Conservation (phyloP, 352 stramenopile genomes). For the Phytophthora foliorum region DNA sequence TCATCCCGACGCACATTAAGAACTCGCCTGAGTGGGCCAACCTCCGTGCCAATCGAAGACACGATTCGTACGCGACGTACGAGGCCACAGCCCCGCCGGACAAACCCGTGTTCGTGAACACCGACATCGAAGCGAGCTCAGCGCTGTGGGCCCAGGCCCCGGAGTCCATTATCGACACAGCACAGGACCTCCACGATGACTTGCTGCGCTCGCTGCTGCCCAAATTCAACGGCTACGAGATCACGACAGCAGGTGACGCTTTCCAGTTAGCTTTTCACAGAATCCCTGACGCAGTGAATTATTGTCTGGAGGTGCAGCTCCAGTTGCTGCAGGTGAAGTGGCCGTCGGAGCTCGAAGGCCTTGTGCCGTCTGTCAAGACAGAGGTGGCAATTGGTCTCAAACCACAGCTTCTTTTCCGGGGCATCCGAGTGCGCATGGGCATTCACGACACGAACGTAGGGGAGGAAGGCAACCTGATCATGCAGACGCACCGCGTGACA, state of each 20-base stretch:
- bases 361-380: slow-evolving; percentile 67
- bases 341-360: slow-evolving; percentile 60
- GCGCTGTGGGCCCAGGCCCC: slow-evolving; percentile 69
- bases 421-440: slow-evolving; percentile 80
- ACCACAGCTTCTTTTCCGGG: slow-evolving; percentile 61
- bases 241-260: slow-evolving; percentile 76
- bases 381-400: slow-evolving; percentile 58
- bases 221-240: slow-evolving; percentile 77
- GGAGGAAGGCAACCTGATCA: slow-evolving; percentile 63
- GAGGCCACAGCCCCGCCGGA: slow-evolving; percentile 44
- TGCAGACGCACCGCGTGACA: slow-evolving; percentile 70
- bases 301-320: slow-evolving; percentile 76
- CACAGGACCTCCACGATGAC: slow-evolving; percentile 73
- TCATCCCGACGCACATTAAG: slow-evolving; percentile 62
- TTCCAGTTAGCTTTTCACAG: slow-evolving; percentile 83
- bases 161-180: slow-evolving; percentile 64
- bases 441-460: slow-evolving; percentile 70
- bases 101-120: slow-evolving; percentile 79
- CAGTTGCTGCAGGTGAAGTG: slow-evolving; percentile 67
- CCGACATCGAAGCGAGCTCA: slow-evolving; percentile 79
- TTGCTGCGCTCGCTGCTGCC: slow-evolving; percentile 59
- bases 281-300: slow-evolving; percentile 67
- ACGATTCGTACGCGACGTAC: slow-evolving; percentile 49
- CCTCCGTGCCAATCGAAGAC: slow-evolving; percentile 39
- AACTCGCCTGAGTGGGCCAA: slow-evolving; percentile 63